These are phyloP conservation scores for Moricandia moricandioides DNA, from an alignment of 345 rosid species.

Conservation along the genomic window DNA sequence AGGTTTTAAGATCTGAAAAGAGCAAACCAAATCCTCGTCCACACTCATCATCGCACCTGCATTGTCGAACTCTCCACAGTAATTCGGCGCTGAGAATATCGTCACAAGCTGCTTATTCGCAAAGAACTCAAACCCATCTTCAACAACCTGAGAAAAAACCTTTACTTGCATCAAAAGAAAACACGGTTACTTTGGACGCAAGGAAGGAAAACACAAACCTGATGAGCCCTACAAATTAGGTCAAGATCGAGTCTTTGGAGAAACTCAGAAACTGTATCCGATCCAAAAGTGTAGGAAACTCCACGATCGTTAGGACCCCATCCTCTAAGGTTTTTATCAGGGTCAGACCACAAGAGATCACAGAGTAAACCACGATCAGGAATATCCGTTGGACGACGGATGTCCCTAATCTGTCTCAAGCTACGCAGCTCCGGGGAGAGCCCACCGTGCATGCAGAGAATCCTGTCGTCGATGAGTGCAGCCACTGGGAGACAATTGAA, in stretches of 20 bases:
- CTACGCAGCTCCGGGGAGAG: slow-evolving; percentile 69
- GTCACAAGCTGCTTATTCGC: slow-evolving; percentile 71
- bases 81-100: slow-evolving; percentile 85
- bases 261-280: slow-evolving; percentile 59
- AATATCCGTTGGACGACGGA: slow-evolving; percentile 73
- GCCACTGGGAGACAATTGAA: slow-evolving; percentile 92
- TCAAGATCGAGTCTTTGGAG: slow-evolving; percentile 69
- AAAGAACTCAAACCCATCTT: slow-evolving; percentile 89
- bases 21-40: slow-evolving; percentile 62
- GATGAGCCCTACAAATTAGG: slow-evolving; percentile 83
- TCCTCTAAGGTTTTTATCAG: slow-evolving; percentile 54
- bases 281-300: slow-evolving; percentile 75
- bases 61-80: slow-evolving; percentile 84
- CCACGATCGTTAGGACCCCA: slow-evolving; percentile 86
- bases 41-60: slow-evolving; percentile 92
- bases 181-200: not conserved
- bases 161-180: slow-evolving; percentile 13
- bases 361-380: slow-evolving; percentile 86
- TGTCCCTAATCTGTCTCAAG: slow-evolving; percentile 64
- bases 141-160: slow-evolving; percentile 60
- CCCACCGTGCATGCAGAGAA: slow-evolving; percentile 92
- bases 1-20: slow-evolving; percentile 82
- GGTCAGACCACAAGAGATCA: slow-evolving; percentile 96
- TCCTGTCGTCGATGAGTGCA: slow-evolving; percentile 75
- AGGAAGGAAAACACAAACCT: slow-evolving; percentile 44